Evolutionary conservation across 306 rosid genomes (phyloP), one percentile per base, ranked within the genome.

Genomic region (Castanospermum australe): DNA sequence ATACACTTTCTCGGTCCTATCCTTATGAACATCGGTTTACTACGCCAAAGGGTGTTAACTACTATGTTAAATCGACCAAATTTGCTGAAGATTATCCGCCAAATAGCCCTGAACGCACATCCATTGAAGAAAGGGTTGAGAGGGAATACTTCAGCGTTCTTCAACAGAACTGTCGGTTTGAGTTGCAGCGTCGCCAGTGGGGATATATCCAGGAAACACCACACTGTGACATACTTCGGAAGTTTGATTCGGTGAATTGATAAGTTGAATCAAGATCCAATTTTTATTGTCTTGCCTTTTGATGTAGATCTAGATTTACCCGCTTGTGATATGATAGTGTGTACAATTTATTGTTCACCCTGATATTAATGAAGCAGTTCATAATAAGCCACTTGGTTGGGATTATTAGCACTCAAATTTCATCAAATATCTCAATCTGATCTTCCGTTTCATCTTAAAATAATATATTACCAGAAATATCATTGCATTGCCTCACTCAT

Each of bases 111-210:
- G 88, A 91, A 2, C 94, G 95, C 0, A 68, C 28, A 32, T 11
- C 52, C 0, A 39, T 94, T 28, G 99, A 94, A 30, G 89, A 80
- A 0, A 75, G 24, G 67, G 91, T 88, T 63, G 99, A 94, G 87
- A 88, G 89, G 71, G 99, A 92, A 30, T 94, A 91, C 82, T 87
- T 87, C 68, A 75, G 69, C 70, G 74, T 91, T 86, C 97, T 94
- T 56, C 71, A 86, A 1, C 92, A 92, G 91, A 92, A 92, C 67
- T 92, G 97, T 70, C 87, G 90, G 71, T 87, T 88, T 8, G 97
- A 94, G 89, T 24, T 92, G 74, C 97, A 92, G 83, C 91, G 98
- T 14, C 93, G 91, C 44, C 97, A 92, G 59, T 94, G 97, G 98
- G 97, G 98, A 47, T 92, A 85, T 79, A 82, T 92, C 42, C 88